A percentile compares a stretch with the other conserved stretches of the same genome.
These are phyloP conservation scores for Glarea lozoyensis DNA, from an alignment of 495 filamentous ascomycete genomes.

Conservation along the genomic window DNA sequence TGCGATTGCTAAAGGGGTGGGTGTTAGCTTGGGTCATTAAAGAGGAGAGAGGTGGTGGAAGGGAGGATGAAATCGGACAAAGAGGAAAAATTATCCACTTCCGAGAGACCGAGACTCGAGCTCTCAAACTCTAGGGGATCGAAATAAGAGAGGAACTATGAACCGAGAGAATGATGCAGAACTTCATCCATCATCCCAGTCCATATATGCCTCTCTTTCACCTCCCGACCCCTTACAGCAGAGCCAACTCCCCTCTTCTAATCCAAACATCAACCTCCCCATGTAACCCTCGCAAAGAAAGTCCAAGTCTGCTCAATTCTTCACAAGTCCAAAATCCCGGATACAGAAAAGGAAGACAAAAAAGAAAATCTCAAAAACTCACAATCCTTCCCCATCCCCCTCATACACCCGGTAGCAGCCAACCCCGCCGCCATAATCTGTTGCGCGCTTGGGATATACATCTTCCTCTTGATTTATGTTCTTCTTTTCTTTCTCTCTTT, in stretches of 20 bases:
- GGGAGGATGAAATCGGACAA: neutral
- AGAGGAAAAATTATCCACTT: slow-evolving; percentile 16
- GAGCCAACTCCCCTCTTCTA: no score
- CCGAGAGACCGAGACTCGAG: slow-evolving; percentile 4
- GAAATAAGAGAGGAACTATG: no score
- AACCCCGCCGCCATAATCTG: slow-evolving; percentile 24
- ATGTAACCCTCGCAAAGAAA: no score
- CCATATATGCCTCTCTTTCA: no score
- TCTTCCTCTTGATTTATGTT: slow-evolving; percentile 6
- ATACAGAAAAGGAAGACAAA: neutral
- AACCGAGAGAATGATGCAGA: no score
- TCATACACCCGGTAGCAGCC: slow-evolving; percentile 18
- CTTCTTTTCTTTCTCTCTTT: neutral
- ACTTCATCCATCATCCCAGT: no score
- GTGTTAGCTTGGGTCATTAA: neutral
- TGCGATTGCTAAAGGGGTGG: slow-evolving; percentile 14
- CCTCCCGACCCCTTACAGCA: no score
- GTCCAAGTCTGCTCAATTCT: no score
- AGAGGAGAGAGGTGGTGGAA: neutral
- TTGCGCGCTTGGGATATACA: slow-evolving; percentile 27
- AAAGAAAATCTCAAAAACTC: neutral
- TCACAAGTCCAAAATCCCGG: no score
- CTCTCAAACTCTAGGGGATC: no score
- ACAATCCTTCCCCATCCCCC: neutral
- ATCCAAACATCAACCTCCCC: no score